Base-by-base conservation (phyloP, 371 early-diverging fungal species). In the Apophysomyces sp. region DNA sequence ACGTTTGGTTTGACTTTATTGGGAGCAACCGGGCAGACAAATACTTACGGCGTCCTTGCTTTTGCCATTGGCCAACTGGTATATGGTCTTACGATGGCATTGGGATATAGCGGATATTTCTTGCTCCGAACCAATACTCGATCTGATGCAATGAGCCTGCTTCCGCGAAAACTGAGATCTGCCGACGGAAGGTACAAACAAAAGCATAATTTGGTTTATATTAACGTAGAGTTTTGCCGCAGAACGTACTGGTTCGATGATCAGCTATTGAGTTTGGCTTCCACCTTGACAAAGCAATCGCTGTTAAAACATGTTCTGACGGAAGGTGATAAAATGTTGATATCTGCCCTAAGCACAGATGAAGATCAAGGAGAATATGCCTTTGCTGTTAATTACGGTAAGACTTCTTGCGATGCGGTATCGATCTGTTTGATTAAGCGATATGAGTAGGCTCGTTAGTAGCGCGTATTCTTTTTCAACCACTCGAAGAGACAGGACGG, bases 241-340 rank as follows among this genome's bases (percentile, higher is more conserved):
- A 82, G 66, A 39, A 49, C 40, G 44, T 80, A 72, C 57, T 89
- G 73, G 77, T 85, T 93, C 49, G 93, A 93, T 71, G 65, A 68
- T 3, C 55, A 76, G 2, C 62, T 89, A 52, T 63, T 86, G 21
- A 76, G 73, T 28, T 66, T 98, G 44, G 88, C 93, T 1, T 71
- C 81, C 30, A 88, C 91, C 0, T 89, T 98, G 71, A 89, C 91
- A 0, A 85, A 85, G 4, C 98, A 98, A 69, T 92, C 95, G 0
- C 56, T 94, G 7, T 73, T 97, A 26, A 98, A 98, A 69, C 94
- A 96, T 65, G 59, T 97, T 2, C 68, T 98, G 53, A 97, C 98
- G 1, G 95, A 96, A 73, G 98, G 97, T 13, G 98, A 98, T 72
- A 94, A 93, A 71, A 88, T 97, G 81, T 67, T 95, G 36, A 82